Conservation (phyloP, 495 filamentous ascomycete genomes). For the Daldinia caldariorum region DNA sequence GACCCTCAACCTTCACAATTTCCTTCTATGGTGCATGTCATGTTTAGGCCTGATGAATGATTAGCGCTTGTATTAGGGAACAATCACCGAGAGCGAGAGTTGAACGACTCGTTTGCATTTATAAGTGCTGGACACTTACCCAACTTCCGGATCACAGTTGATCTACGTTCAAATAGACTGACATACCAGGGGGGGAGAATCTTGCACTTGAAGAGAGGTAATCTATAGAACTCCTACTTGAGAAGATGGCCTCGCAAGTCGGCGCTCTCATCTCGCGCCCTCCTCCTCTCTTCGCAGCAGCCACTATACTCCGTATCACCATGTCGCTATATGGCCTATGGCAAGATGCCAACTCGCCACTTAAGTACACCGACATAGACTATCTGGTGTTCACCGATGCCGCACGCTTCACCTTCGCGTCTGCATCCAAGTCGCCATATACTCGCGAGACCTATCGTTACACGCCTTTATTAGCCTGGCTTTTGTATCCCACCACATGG, state of each 20-base stretch:
- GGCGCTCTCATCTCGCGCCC: conserved; percentile 52
- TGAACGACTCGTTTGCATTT: not conserved
- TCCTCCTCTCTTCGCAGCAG: conserved; percentile 69
- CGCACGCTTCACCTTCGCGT: conserved; percentile 70
- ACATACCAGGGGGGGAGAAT: not conserved
- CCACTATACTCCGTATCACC: conserved; percentile 71
- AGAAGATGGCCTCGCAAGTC: conserved; percentile 38
- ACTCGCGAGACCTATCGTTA: conserved; percentile 94
- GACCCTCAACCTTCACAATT: not conserved
- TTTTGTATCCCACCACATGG: conserved; percentile 83
- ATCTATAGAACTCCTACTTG: no score
- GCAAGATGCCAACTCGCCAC: conserved; percentile 87
- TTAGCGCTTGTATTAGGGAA: not conserved
- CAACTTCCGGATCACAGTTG: not conserved
- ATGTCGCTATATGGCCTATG: conserved; percentile 87
- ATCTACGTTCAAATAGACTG: not conserved
- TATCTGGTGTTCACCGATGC: conserved; percentile 99
- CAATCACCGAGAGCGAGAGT: not conserved
- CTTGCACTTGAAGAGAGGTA: not conserved
- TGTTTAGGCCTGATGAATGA: not conserved
- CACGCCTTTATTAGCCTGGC: conserved; percentile 91
- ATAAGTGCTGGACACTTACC: conserved; percentile 21
- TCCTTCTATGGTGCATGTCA: not conserved
- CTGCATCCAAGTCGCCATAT: conserved; percentile 72
- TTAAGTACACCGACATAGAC: conserved; percentile 99